Conservation (phyloP, 2,329 filamentous ascomycete species). For the Aspergillus viridinutans region DNA sequence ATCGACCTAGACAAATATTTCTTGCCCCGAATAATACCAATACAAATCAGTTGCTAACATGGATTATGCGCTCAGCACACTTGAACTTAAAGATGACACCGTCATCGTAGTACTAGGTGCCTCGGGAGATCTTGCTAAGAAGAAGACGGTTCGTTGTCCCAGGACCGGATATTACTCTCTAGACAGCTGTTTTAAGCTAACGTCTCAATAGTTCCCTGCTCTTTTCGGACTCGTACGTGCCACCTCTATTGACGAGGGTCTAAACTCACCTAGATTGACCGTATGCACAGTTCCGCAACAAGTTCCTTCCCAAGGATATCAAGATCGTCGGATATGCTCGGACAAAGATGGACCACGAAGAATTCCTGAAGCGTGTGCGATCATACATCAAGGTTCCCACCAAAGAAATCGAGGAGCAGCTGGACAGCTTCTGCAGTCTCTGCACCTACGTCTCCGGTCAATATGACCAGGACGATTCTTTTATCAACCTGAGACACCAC, state of each 20-base stretch:
- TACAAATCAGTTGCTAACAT: conserved; percentile 30
- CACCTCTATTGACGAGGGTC: background rate
- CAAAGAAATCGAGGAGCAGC: conserved; percentile 93
- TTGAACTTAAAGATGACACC: conserved; percentile 98
- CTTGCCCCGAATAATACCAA: background rate
- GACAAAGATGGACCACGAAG: conserved; percentile 98
- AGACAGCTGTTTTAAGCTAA: conserved; percentile 17
- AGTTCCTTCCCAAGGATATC: conserved; percentile 94
- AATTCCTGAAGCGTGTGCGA: conserved; percentile 90
- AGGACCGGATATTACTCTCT: background rate
- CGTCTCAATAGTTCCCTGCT: conserved; percentile 70
- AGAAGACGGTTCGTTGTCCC: conserved; percentile 78
- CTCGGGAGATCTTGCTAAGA: conserved; percentile 96
- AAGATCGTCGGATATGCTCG: conserved; percentile 97
- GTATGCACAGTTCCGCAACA: conserved; percentile 78
- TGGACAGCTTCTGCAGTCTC: conserved; percentile 80
- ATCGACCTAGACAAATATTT: conserved; percentile 2
- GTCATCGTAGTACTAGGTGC: conserved; percentile 94
- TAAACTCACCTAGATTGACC: conserved; percentile 11
- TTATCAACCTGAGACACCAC: conserved; percentile 78
- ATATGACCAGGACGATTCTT: conserved; percentile 96
- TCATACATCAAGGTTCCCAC: conserved; percentile 99
- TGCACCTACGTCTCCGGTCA: conserved; percentile 96
- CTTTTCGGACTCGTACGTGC: conserved; percentile 89
- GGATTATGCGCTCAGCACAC: conserved; percentile 55